Evolutionary conservation across 495 filamentous ascomycete species (phyloP), one percentile per base, ranked within the genome.

Genomic region (Lophiostoma macrostomum): DNA sequence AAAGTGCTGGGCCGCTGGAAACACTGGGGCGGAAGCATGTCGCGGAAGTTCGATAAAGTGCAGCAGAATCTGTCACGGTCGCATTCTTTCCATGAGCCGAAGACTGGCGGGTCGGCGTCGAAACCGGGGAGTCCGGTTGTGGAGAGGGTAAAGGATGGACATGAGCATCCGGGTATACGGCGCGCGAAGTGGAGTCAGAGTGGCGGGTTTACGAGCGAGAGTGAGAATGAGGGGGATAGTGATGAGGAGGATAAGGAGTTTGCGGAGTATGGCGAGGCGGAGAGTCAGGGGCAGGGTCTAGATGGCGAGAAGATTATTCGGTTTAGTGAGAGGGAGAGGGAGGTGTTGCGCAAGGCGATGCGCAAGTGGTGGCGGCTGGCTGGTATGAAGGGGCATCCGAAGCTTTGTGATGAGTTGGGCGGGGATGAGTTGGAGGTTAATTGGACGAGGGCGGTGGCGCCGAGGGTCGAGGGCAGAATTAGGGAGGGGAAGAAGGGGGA

Each of bases 371-470:
- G 84, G 67, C 74, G 81, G 7, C 58, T 83, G 30, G 82, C 85
- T 0, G 80, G 83, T 0, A 71, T 93, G 19, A 14, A 29, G n/a
- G 70, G 70, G 7, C 57, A 66, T 39, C 63, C 69, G 27, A 61
- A 79, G 18, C 69, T 73, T 35, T 65, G 61, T 14, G 63, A 74
- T 58, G 74, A 75, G 47, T 74, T 79, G 40, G 71, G 63, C 14
- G 73, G 70, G 10, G 74, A 71, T 6, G 83, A 85, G 65, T 76
- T 83, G 52, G 75, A 78, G 22, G 84, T 85, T 8, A 71, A 81
- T 37, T 95, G 90, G 90, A 91, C 90, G 3, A 81, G 74, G 44
- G 83, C 84, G 0, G 87, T 95, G 54, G 77, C 81, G 19, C 90
- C 90, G 18, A 77, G 72, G 43, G 49, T 93, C 1, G 90, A 94